These are phyloP conservation scores for Haematococcus lacustris DNA, from an alignment of 139 green algal species.

Conservation along the genomic window DNA sequence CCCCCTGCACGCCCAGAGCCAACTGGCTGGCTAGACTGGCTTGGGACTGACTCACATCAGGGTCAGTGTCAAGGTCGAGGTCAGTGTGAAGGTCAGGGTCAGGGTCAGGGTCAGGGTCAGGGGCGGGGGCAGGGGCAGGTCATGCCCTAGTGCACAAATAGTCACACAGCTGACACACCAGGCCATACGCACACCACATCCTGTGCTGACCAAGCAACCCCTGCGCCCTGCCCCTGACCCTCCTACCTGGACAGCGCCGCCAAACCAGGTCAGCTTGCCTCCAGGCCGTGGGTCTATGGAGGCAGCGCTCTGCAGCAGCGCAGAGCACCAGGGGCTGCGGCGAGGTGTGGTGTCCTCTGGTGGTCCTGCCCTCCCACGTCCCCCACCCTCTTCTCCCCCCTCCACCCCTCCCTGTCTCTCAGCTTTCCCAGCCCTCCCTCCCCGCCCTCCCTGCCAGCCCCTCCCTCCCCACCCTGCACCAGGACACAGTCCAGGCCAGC, in stretches of 20 bases:
- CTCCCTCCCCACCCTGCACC: neutral
- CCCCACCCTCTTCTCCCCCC: too few relatives aligned
- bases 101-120: too few relatives aligned
- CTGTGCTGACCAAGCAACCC: neutral
- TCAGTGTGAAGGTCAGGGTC: too few relatives aligned
- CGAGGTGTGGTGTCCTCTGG: neutral
- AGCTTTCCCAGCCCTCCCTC: neutral
- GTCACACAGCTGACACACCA: neutral
- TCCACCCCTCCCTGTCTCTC: too few relatives aligned
- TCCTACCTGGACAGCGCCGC: constrained; percentile 38
- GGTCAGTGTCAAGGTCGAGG: neutral
- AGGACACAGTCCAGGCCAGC: neutral
- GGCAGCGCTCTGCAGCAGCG: constrained; percentile 23
- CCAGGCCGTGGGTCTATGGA: constrained; percentile 35
- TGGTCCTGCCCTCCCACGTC: too few relatives aligned
- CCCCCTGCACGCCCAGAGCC: constrained; percentile 39
- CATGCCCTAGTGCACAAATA: neutral
- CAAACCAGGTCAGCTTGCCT: constrained; percentile 63
- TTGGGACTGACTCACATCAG: neutral
- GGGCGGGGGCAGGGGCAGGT: neutral
- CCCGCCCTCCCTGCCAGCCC: too few relatives aligned
- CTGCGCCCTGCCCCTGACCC: neutral
- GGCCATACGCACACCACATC: neutral
- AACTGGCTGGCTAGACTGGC: neutral
- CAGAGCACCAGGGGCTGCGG: neutral